These are phyloP conservation scores for Sarcocystis neurona DNA, from an alignment of 169 alveolate genomes.

Conservation along the genomic window DNA sequence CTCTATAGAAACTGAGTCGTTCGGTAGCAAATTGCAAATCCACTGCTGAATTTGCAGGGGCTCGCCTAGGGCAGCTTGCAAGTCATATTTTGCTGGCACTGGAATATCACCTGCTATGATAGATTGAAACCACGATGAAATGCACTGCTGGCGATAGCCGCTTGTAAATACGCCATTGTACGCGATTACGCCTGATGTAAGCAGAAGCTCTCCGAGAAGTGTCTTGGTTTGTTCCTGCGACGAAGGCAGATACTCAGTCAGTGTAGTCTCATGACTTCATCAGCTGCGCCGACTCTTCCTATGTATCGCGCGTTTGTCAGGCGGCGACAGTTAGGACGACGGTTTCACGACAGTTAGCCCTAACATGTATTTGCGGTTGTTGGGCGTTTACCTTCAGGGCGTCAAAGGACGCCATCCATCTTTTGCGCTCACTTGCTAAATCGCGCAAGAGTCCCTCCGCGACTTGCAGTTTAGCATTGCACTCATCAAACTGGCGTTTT, in stretches of 20 bases:
- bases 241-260: no score
- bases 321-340: no score
- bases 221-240: conserved; percentile 73
- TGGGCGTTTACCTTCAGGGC: conserved; percentile 77
- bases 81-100: conserved; percentile 72
- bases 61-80: conserved; percentile 82
- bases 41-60: conserved; percentile 91
- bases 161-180: conserved; percentile 89
- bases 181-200: conserved; percentile 84
- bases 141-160: conserved; percentile 79
- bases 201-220: conserved; percentile 89
- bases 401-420: conserved; percentile 94
- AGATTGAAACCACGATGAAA: conserved; percentile 75
- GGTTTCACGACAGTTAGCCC: no score
- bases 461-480: conserved; percentile 77
- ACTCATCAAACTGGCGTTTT: conserved; percentile 77
- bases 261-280: no score
- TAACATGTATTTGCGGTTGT: neutral
- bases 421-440: conserved; percentile 90
- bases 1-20: conserved; percentile 79
- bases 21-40: conserved; percentile 83
- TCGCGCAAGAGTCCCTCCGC: conserved; percentile 94
- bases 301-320: no score
- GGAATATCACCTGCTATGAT: conserved; percentile 78
- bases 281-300: no score